Conservation (phyloP, 495 filamentous ascomycete species). For the Neurospora hispaniola region DNA sequence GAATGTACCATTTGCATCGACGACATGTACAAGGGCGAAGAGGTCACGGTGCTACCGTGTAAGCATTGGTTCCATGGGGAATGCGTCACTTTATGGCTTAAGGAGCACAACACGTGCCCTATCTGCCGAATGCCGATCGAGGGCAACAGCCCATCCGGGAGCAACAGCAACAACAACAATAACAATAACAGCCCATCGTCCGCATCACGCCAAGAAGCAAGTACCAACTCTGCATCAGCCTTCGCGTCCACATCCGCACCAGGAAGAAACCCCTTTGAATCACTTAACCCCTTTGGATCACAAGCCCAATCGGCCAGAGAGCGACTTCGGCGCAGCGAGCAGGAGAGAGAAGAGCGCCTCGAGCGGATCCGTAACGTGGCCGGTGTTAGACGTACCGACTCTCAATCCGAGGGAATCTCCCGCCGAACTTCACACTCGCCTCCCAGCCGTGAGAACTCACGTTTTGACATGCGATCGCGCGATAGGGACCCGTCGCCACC, state of each 20-base stretch:
- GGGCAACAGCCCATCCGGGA: neutral
- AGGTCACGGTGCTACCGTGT: conserved; percentile 75
- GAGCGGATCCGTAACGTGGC: conserved; percentile 13
- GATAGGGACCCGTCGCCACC: conserved; percentile 9
- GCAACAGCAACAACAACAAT: conserved; percentile 2
- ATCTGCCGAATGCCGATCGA: conserved; percentile 74
- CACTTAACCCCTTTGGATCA: neutral
- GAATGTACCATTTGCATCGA: conserved; percentile 97
- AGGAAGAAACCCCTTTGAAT: neutral
- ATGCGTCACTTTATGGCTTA: conserved; percentile 71
- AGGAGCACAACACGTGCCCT: conserved; percentile 83
- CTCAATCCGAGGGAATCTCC: neutral
- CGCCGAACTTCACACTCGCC: conserved; percentile 13
- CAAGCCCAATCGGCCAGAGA: neutral
- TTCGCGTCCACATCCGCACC: neutral
- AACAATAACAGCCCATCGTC: neutral
- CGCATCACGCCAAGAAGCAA: neutral
- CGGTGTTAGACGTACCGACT: neutral
- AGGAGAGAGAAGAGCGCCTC: conserved; percentile 17
- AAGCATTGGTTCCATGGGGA: conserved; percentile 82
- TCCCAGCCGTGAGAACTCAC: neutral
- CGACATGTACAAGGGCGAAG: conserved; percentile 58
- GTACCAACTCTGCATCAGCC: neutral
- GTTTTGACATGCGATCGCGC: neutral
- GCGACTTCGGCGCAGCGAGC: conserved; percentile 1